Base-by-base conservation (phyloP, 106 monocot genomes). In the Apostasia shenzhenica region DNA sequence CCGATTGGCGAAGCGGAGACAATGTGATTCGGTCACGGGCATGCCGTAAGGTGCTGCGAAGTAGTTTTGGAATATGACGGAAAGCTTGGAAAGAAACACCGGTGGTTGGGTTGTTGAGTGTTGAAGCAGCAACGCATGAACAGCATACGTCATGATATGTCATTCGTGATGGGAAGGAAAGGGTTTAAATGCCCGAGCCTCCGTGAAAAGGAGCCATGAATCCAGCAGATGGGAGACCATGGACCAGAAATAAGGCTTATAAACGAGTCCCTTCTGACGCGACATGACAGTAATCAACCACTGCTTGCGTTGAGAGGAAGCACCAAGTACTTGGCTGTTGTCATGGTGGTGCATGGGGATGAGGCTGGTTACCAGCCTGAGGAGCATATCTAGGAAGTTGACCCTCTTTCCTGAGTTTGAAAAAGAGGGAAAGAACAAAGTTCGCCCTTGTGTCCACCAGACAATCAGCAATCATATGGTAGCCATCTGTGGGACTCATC, bases 201-300 rank as follows among this genome's bases (percentile, higher is more conserved):
- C 81, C 83, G 76, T 77, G 80, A 70, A 85, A 45, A 4, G 91
- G 88, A 39, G 88, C 26, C 71, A 88, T 79, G 73, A 91, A 84
- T 44, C 80, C 84, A 41, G 72, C 61, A 55, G 68, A 39, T 10
- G 85, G 84, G 3, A 82, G 82, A 41, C 73, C n/a, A 88, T 5
- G 78, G 78, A 1, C 86, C 87, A 3, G 72, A 2, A 66, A n/a
- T 83, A 92, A 4, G 97, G 97, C 54, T 97, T 97, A 77, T 92
- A 97, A 50, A 92, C 67, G 55, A 97, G 83, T 39, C 97, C 97
- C 78, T 97, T 92, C 5, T 79, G 89, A 26, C 84, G 95, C 1
- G 92, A 92, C 97, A 97, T 85, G 0, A 97, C 85, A 48, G 97
- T 92, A 49, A 97, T 72, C 43, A 97, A 54, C 97, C 97, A 97